Conservation (phyloP, 495 filamentous ascomycete species). For the Apodospora peruviana region DNA sequence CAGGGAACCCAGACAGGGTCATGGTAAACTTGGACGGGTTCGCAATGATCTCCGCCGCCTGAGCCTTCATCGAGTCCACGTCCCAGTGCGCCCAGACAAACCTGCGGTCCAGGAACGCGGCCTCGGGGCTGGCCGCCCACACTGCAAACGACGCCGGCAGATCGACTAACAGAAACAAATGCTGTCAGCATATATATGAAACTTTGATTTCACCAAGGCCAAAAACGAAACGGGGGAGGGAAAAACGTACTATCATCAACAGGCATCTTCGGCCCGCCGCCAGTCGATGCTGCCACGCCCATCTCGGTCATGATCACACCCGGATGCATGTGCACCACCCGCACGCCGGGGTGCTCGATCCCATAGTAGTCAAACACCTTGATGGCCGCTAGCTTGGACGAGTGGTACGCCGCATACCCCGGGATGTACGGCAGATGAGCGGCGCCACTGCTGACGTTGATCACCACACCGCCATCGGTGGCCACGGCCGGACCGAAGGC, state of each 20-base stretch:
- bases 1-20: conserved; percentile 1
- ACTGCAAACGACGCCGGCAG: conserved; percentile 41
- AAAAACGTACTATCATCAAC: conserved; percentile 32
- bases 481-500: conserved; percentile 3
- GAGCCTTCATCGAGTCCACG: conserved; percentile 35
- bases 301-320: conserved; percentile 11
- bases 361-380: conserved; percentile 11
- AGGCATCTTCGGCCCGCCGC: not conserved
- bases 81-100: conserved; percentile 50
- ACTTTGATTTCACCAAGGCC: not conserved
- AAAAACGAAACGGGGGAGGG: not conserved
- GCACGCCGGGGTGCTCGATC: conserved; percentile 2
- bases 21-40: conserved; percentile 5
- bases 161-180: conserved; percentile 16
- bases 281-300: not conserved
- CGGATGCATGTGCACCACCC: conserved; percentile 13
- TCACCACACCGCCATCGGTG: not conserved
- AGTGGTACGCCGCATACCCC: conserved; percentile 6
- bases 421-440: conserved; percentile 7
- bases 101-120: conserved; percentile 42
- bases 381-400: conserved; percentile 12
- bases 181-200: not conserved
- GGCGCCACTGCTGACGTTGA: conserved; percentile 8
- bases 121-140: conserved; percentile 42
- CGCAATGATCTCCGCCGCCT: not conserved